Percentiles rank a stretch among this genome's conserved stretches.
These are phyloP conservation scores for Penicillium atrosanguineum DNA, from an alignment of 495 filamentous ascomycete species.

Conservation along the genomic window DNA sequence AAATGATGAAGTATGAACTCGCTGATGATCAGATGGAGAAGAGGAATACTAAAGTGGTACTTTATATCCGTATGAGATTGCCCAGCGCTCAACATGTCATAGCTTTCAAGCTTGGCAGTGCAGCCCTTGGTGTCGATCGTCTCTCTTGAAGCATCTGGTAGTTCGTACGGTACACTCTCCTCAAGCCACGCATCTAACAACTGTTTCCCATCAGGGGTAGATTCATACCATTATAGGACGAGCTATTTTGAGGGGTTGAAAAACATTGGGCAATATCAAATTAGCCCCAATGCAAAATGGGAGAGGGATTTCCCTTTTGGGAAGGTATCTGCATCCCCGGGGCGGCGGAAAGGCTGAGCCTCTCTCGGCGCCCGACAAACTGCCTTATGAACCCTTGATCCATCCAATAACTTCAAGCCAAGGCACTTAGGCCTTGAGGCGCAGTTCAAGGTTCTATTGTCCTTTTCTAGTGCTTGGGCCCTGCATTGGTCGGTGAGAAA, in stretches of 20 bases:
- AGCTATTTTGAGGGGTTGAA: not conserved
- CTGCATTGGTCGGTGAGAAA: not conserved
- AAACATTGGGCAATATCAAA: not conserved
- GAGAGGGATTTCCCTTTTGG: not conserved
- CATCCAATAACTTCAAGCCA: not conserved
- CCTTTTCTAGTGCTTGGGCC: too few species aligned
- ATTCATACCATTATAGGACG: not conserved
- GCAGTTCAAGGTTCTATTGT: not conserved
- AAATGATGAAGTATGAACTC: not conserved
- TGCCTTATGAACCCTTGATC: not conserved
- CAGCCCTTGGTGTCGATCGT: not conserved
- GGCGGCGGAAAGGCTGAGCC: not conserved
- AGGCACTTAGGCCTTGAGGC: not conserved
- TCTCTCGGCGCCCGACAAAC: not conserved
- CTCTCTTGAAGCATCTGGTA: not conserved
- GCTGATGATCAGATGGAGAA: not conserved
- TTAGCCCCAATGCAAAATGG: not conserved
- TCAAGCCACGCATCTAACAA: not conserved
- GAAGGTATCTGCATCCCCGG: not conserved
- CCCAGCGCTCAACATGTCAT: too few species aligned
- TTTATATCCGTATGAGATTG: not conserved
- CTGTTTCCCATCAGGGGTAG: not conserved
- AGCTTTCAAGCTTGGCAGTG: not conserved
- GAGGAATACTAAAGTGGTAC: not conserved
- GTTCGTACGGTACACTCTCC: not conserved